These are phyloP conservation scores for Oxytropis ochrocephala DNA, from an alignment of 306 rosid genomes.

Conservation along the genomic window DNA sequence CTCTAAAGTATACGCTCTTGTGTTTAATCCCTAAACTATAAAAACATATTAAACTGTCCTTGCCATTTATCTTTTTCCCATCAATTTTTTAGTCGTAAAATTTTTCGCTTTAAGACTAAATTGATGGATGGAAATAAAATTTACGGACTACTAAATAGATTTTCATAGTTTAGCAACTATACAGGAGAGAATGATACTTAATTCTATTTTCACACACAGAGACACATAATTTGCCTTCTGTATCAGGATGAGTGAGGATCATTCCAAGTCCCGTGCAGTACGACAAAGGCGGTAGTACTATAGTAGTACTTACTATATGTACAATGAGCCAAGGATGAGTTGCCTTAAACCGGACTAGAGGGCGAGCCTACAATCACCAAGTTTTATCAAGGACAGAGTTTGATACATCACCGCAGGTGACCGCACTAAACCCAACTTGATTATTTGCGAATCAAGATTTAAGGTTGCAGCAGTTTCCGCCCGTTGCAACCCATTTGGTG, in stretches of 20 bases:
- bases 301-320: background rate
- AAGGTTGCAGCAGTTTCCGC: constrained; percentile 63
- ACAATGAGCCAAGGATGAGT: constrained; percentile 74
- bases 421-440: constrained; percentile 35
- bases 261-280: constrained; percentile 3
- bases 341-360: constrained; percentile 61
- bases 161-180: no score
- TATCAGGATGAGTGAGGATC: background rate
- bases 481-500: constrained; percentile 73
- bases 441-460: constrained; percentile 43
- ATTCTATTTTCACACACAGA: constrained; percentile 19
- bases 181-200: no score
- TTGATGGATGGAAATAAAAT: no score
- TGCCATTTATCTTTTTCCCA: no score
- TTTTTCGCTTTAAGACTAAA: no score
- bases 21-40: no score
- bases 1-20: no score
- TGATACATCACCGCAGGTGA: background rate
- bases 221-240: constrained; percentile 14
- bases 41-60: no score
- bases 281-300: constrained; percentile 6
- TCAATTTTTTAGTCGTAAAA: no score
- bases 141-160: no score
- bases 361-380: constrained; percentile 38
- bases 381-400: constrained; percentile 37